phyloP scores from a whole-genome alignment of 169 alveolate genomes.

The Plasmodium yoelii region DNA sequence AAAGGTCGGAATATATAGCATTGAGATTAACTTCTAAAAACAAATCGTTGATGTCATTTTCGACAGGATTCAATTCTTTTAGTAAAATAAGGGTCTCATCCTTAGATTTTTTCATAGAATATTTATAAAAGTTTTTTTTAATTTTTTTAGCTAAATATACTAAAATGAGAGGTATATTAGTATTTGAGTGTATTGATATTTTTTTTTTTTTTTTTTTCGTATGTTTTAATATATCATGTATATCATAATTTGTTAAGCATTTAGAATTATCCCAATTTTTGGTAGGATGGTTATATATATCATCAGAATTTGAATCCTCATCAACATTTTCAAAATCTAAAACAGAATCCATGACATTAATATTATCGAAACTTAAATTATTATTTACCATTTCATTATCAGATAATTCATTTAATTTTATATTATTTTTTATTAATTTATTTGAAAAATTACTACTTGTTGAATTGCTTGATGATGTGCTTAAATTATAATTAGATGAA shows the following conservation, averaged over 20 bases:
- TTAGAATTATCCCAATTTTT: constrained; percentile 63
- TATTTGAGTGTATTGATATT: constrained; percentile 37
- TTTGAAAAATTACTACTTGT: constrained; percentile 43
- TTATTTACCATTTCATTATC: constrained; percentile 5
- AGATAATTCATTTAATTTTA: background rate
- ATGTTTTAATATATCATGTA: constrained; percentile 8
- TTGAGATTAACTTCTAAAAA: constrained; percentile 64
- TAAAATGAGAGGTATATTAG: constrained; percentile 35
- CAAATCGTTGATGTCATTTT: constrained; percentile 61
- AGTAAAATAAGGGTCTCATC: constrained; percentile 68
- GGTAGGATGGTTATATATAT: constrained; percentile 1
- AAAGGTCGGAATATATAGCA: constrained; percentile 38
- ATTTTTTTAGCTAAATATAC: constrained; percentile 64
- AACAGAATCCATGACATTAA: background rate
- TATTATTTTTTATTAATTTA: constrained; percentile 1
- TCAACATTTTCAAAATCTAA: constrained; percentile 12
- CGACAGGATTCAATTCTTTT: constrained; percentile 63
- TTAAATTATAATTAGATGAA: constrained; percentile 42
- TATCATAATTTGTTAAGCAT: constrained; percentile 36
- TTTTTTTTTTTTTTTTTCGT: constrained; percentile 65
- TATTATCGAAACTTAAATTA: constrained; percentile 9
- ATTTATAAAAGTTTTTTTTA: constrained; percentile 71
- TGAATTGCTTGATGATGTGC: constrained; percentile 50
- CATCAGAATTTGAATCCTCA: constrained; percentile 23
- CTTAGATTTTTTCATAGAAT: constrained; percentile 69